A percentile compares a stretch with the other conserved stretches of the same genome.
Evolutionary conservation across 2,329 filamentous ascomycete species (phyloP).

Genomic region (Arthrobotrys entomopaga): DNA sequence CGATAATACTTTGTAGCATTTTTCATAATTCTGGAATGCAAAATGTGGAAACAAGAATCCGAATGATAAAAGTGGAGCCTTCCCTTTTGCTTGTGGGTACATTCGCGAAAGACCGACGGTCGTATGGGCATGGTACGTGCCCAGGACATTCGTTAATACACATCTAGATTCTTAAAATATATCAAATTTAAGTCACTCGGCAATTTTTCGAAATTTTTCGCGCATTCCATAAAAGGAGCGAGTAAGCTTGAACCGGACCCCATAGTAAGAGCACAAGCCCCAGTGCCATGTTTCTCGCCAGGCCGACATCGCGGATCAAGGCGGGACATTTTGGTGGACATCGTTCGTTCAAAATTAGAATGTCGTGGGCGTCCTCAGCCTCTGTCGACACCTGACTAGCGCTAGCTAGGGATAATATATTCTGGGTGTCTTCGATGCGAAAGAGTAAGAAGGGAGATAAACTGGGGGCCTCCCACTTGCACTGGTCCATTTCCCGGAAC

Average conservation of each 20-base stretch:
- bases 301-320: slow-evolving; percentile 41
- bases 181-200: slow-evolving; percentile 14
- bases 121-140: neutral
- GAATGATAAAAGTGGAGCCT: neutral
- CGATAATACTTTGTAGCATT: slow-evolving; percentile 14
- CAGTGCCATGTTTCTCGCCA: slow-evolving; percentile 44
- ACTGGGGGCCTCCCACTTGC: neutral
- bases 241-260: slow-evolving; percentile 7
- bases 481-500: neutral
- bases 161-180: slow-evolving; percentile 2
- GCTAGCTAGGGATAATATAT: slow-evolving; percentile 14
- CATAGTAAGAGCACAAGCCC: slow-evolving; percentile 17
- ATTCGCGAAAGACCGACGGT: slow-evolving; percentile 6
- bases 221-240: slow-evolving; percentile 6
- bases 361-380: slow-evolving; percentile 20
- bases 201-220: slow-evolving; percentile 35
- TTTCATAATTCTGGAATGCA: slow-evolving; percentile 42
- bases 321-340: slow-evolving; percentile 28
- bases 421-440: slow-evolving; percentile 35
- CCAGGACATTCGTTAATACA: slow-evolving; percentile 9
- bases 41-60: slow-evolving; percentile 26
- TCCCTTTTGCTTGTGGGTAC: slow-evolving; percentile 23
- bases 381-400: slow-evolving; percentile 38
- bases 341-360: slow-evolving; percentile 40
- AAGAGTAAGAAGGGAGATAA: slow-evolving; percentile 11